A percentile compares a stretch with the other conserved stretches of the same genome.
These are phyloP conservation scores for Zea mays DNA, from an alignment of 176 grass and related monocot genomes.

Conservation along the genomic window DNA sequence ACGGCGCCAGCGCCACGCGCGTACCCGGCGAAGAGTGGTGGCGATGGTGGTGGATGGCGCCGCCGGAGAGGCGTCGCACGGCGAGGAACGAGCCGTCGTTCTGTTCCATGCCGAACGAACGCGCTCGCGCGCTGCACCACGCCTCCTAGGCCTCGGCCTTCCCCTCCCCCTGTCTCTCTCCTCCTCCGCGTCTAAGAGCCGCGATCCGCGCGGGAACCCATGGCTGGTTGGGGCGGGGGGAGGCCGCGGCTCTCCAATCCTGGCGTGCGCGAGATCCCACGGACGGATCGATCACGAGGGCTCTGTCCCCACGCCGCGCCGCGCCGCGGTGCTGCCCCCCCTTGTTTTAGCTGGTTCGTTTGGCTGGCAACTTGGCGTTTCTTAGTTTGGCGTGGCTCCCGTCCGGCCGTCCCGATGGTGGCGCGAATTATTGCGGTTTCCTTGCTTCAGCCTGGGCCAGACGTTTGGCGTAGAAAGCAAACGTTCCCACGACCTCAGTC, in stretches of 20 bases:
- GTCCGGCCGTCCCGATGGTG: too few relatives aligned
- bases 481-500: neutral
- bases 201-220: conserved; percentile 45
- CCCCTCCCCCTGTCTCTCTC: neutral
- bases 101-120: conserved; percentile 45
- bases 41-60: conserved; percentile 33
- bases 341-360: conserved; percentile 15
- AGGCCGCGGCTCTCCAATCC: conserved; percentile 35
- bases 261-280: conserved; percentile 48
- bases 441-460: too few relatives aligned
- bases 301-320: conserved; percentile 27
- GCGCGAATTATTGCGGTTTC: neutral
- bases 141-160: neutral
- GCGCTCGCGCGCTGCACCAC: conserved; percentile 8
- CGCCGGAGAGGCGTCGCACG: conserved; percentile 61
- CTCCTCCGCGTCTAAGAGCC: conserved; percentile 21
- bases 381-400: conserved; percentile 14
- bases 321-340: neutral
- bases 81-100: conserved; percentile 65
- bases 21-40: conserved; percentile 58
- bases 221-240: conserved; percentile 22
- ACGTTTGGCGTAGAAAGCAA: neutral
- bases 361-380: conserved; percentile 35
- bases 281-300: conserved; percentile 35
- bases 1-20: neutral